These are phyloP conservation scores for Nakaseomyces delphensis DNA, from an alignment of 1,139 yeast species.

Conservation along the genomic window DNA sequence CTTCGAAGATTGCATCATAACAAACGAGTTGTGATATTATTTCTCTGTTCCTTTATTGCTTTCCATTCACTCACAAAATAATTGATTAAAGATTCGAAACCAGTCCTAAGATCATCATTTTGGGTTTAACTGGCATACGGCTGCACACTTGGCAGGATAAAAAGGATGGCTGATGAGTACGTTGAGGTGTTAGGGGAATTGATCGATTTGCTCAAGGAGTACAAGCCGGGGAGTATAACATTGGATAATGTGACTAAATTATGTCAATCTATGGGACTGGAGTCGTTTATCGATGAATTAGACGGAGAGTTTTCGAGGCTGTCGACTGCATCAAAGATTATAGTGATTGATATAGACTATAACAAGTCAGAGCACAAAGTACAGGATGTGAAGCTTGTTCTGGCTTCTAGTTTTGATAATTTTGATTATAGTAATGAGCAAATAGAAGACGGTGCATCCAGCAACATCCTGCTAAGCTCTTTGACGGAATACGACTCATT, in stretches of 20 bases:
- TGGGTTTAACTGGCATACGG: too few relatives aligned
- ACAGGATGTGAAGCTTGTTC: constrained; percentile 30
- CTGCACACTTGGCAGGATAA: too few relatives aligned
- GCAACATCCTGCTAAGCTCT: constrained; percentile 27
- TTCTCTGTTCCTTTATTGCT: too few relatives aligned
- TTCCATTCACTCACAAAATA: too few relatives aligned
- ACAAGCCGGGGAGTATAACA: constrained; percentile 31
- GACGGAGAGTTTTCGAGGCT: constrained; percentile 23
- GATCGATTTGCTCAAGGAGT: constrained; percentile 26
- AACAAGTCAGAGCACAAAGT: constrained; percentile 22
- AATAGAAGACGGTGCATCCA: constrained; percentile 9
- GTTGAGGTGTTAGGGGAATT: constrained; percentile 24
- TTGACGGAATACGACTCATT: constrained; percentile 24
- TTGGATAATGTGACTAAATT: constrained; percentile 30
- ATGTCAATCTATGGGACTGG: constrained; percentile 31
- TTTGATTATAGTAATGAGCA: constrained; percentile 27
- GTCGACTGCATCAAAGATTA: constrained; percentile 32
- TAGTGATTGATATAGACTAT: constrained; percentile 33
- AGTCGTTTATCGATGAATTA: constrained; percentile 31
- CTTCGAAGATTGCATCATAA: too few relatives aligned
- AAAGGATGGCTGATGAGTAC: constrained; percentile 24
- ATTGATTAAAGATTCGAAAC: too few relatives aligned
- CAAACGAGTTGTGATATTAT: too few relatives aligned
- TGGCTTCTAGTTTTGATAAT: constrained; percentile 32
- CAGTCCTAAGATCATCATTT: too few relatives aligned